Base-by-base conservation (phyloP, 768 basidiomycete species). In the Tylopilus rubrobrunneus region DNA sequence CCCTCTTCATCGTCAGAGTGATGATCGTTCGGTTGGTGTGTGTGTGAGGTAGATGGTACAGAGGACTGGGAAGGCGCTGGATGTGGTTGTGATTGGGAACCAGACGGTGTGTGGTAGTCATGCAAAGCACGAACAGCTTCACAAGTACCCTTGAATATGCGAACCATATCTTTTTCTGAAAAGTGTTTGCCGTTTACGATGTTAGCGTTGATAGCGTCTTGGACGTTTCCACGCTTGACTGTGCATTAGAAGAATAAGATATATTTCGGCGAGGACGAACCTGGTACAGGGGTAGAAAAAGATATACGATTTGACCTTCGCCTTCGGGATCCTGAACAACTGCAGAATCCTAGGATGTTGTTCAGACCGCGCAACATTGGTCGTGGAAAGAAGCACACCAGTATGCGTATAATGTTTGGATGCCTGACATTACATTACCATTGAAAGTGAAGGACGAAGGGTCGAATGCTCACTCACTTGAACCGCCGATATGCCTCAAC, bases 51-150 rank as follows among this genome's bases (percentile, higher is more conserved):
- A 39, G 73, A 65, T 6, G 63, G 51, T 9, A 34, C 44, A 44
- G 49, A 33, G 15, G 40, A 11, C 25, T 51, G 45, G 36, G 67
- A 52, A 43, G 64, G 43, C 21, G 60, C 50, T n/a, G 59, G 48
- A 14, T 65, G 45, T 61, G 69, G 51, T 57, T 62, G 50, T 31
- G 31, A 31, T 29, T 67, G 60, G 21, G 60, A 51, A 12, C 60
- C 62, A 49, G 64, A 56, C 33, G 80, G 76, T 1, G 86, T 81
- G 40, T 81, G 83, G 69, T 92, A 92, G 56, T 83, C 82, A 69
- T 99, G 97, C 90, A 99, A 93, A 1, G 96, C 94, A 34, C 87
- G 84, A 23, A 99, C 84, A 48, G 93, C 97, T 56, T 89, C 82
- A 71, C 96, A 98, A 10, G 96, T 92, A 9, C 96, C 96, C 60